A percentile compares a stretch with the other conserved stretches of the same genome.
Conservation (phyloP, 1,284 basidiomycete species). For the Gomphus sp. region DNA sequence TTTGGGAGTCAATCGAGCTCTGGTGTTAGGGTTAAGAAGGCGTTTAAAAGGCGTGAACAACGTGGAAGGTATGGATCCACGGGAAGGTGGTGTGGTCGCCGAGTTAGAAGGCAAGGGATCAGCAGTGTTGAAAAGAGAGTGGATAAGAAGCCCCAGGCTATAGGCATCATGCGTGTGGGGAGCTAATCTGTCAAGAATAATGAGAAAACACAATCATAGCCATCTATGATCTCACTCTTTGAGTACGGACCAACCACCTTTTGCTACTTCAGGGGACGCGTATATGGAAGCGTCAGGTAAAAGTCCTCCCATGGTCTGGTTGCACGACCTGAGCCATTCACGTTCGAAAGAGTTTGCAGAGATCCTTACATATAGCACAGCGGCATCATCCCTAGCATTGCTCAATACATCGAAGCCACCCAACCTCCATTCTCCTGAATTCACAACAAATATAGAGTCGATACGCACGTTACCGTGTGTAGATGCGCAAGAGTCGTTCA, state of each 20-base stretch:
- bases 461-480: slow-evolving; percentile 84
- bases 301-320: slow-evolving; percentile 63
- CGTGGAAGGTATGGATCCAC: slow-evolving; percentile 68
- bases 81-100: slow-evolving; percentile 57
- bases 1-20: slow-evolving; percentile 67
- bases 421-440: slow-evolving; percentile 92
- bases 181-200: slow-evolving; percentile 42
- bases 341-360: slow-evolving; percentile 12
- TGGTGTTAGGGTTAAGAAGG: slow-evolving; percentile 82
- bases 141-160: slow-evolving; percentile 77
- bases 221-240: slow-evolving; percentile 56
- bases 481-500: slow-evolving; percentile 80
- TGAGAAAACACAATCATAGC: slow-evolving; percentile 1
- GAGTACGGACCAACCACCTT: slow-evolving; percentile 73
- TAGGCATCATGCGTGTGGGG: slow-evolving; percentile 76
- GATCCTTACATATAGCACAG: slow-evolving; percentile 68
- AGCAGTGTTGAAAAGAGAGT: slow-evolving; percentile 78
- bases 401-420: slow-evolving; percentile 92
- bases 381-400: slow-evolving; percentile 65
- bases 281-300: slow-evolving; percentile 51
- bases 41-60: slow-evolving; percentile 82
- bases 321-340: slow-evolving; percentile 18
- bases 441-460: slow-evolving; percentile 80
- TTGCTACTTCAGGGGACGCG: slow-evolving; percentile 86
- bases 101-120: slow-evolving; percentile 45